Base-by-base conservation (phyloP, 352 stramenopile genomes). In the Phytophthora boehmeriae region DNA sequence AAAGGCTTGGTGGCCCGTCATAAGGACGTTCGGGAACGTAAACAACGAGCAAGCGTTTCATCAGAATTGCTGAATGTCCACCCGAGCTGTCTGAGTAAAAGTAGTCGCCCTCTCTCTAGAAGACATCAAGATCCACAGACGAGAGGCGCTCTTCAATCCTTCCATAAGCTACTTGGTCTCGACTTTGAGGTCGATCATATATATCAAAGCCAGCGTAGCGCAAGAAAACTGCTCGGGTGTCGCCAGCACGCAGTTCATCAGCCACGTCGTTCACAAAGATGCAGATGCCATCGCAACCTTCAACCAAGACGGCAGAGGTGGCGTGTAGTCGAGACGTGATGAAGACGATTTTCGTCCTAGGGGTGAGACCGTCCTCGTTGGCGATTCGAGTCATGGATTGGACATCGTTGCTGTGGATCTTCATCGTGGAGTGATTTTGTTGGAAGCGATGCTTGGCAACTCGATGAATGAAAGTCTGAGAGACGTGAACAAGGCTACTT, bases 241-340 rank as follows among this genome's bases (percentile, higher is more conserved):
- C 76, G 27, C 64, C 46, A 0, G 66, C 56, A 48, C 83, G 55
- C 35, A 88, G 59, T 9, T 54, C 72, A 46, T 89, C 71, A 14
- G 81, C 80, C 8, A 62, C 75, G 62, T 93, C 85, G 62, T 92
- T 93, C 45, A 93, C 85, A 54, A 92, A 93, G 52, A 89, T 83
- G 17, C 80, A 66, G 54, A 85, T 73, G 39, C 17, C 74, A 39
- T 89, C 76, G 47, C 66, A 85, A 13, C 68, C 70, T 1, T 68
- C 48, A 0, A 76, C 75, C 35, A 89, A 63, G 35, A 65, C 42
- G 4, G 75, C 76, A 1, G 72, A 85, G 53, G 70, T 51, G 19
- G 44, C 48, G 49, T 59, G 76, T n/a, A 88, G 52, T n/a, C 75
- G 78, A 44, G 68, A 66, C 36, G 63, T 43, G 39, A 83, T 80